Evolutionary conservation across 441 rosid species (phyloP), one percentile per base, ranked within the genome.

Genomic region (Aleurites moluccanus): DNA sequence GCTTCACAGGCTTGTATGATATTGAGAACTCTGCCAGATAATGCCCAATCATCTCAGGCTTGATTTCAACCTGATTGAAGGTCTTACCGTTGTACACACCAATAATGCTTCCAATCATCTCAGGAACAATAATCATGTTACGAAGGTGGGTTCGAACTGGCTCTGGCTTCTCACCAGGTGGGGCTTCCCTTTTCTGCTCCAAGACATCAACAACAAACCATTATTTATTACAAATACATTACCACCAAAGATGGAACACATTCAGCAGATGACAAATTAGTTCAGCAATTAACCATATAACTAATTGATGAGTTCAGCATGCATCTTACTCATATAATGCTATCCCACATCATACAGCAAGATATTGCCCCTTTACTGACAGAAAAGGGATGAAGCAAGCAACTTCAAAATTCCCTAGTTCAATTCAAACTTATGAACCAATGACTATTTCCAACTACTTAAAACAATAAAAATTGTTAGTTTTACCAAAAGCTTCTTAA

Each of bases 21-120:
- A 93, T 91, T 11, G 98, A 93, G 85, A 93, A 93, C 84, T 93
- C 97, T 10, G 97, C 98, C 28, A 91, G 75, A 83, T 90, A 93
- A 77, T 91, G 97, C n/a, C 96, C 90, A 73, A 93, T 92, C 97
- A 93, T 93, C 78, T 93, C 98, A 2, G 96, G 97, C 88, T 92
- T 92, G 84, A 93, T 92, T 72, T 92, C 97, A 63, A 91, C 95
- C 78, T 88, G 97, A 79, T 92, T 92, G 64, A 94, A 94, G 23
- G 97, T 92, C 89, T 90, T 90, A 4, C 98, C 97, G 16, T 94
- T 92, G 91, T 92, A 93, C 9, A 89, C 95, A 0, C 98, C 97
- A 44, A 91, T 85, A 55, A 92, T 74, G 85, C 98, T 90, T 52
- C 98, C 97, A 4, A 92, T 94, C 96, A 94, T 94, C 77, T 92